phyloP scores from a whole-genome alignment of 176 grass and related monocot genomes.

The Oryza punctata region DNA sequence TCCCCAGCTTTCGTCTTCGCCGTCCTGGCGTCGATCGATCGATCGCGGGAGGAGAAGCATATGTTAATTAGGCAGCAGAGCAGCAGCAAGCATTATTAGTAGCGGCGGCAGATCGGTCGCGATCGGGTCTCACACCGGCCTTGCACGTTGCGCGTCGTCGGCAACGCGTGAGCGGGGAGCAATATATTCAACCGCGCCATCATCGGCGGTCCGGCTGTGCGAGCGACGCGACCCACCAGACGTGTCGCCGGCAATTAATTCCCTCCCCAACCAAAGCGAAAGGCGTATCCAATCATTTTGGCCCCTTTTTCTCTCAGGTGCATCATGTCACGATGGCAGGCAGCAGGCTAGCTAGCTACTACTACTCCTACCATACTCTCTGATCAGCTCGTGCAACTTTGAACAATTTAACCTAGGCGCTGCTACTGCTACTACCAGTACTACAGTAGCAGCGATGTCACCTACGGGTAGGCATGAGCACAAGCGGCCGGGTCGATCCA shows the following conservation, averaged over 20 bases:
- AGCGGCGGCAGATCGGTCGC: background rate
- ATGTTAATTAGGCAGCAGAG: background rate
- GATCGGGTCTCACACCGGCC: background rate
- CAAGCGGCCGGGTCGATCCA: background rate
- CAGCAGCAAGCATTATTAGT: background rate
- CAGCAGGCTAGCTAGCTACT: background rate
- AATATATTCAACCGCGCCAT: constrained; percentile 40
- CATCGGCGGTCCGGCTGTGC: background rate
- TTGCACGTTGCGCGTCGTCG: background rate
- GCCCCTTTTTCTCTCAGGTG: constrained; percentile 13
- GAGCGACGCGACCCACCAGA: background rate
- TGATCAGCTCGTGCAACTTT: background rate
- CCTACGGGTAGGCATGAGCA: background rate
- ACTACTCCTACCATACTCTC: background rate
- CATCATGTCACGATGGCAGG: constrained; percentile 31
- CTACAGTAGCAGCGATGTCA: background rate
- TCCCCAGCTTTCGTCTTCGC: constrained; percentile 14
- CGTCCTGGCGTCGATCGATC: background rate
- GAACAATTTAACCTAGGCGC: background rate
- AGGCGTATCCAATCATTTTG: background rate
- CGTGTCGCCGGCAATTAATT: background rate
- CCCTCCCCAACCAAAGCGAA: background rate
- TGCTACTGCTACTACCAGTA: background rate
- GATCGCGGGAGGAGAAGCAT: background rate
- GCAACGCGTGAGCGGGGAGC: background rate